A percentile compares a stretch with the other conserved stretches of the same genome.
These are phyloP conservation scores for Macrophomina phaseolina DNA, from an alignment of 2,329 filamentous ascomycete species.

Conservation along the genomic window DNA sequence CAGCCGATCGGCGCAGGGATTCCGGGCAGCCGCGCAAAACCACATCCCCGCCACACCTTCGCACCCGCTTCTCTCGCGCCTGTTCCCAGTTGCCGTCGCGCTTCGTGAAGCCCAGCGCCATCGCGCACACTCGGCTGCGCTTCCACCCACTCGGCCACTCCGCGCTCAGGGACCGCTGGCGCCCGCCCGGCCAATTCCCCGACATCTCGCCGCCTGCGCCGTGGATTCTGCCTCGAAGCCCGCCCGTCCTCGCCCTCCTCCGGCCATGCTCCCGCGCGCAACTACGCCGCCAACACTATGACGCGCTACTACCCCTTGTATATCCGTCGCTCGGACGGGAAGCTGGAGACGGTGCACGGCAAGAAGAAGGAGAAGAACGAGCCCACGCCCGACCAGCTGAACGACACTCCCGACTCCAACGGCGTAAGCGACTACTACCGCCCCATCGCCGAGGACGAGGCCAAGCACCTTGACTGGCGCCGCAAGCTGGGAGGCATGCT, in stretches of 20 bases:
- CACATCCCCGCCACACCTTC: neutral
- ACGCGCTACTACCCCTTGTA: conserved; percentile 56
- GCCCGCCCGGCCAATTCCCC: conserved; percentile 6
- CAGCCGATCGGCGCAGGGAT: conserved; percentile 10
- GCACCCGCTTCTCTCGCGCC: neutral
- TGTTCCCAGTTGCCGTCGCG: neutral
- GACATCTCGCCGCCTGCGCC: neutral
- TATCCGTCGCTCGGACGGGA: conserved; percentile 56
- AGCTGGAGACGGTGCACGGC: conserved; percentile 53
- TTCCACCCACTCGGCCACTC: too few relatives aligned
- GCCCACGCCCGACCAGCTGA: conserved; percentile 58
- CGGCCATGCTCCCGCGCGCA: conserved; percentile 18
- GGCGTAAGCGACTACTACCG: conserved; percentile 63
- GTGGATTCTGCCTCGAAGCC: neutral
- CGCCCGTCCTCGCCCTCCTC: neutral
- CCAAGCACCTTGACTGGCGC: conserved; percentile 63
- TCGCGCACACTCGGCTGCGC: too few relatives aligned
- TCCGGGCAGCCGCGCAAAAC: neutral
- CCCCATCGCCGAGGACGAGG: conserved; percentile 55
- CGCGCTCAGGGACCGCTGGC: neutral
- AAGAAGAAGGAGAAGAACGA: conserved; percentile 58
- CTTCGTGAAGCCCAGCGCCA: too few relatives aligned
- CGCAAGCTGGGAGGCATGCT: conserved; percentile 66
- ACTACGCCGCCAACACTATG: conserved; percentile 37
- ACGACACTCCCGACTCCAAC: conserved; percentile 58